phyloP scores from a whole-genome alignment of 1,139 yeast species.

The Groenewaldozyma sp. region DNA sequence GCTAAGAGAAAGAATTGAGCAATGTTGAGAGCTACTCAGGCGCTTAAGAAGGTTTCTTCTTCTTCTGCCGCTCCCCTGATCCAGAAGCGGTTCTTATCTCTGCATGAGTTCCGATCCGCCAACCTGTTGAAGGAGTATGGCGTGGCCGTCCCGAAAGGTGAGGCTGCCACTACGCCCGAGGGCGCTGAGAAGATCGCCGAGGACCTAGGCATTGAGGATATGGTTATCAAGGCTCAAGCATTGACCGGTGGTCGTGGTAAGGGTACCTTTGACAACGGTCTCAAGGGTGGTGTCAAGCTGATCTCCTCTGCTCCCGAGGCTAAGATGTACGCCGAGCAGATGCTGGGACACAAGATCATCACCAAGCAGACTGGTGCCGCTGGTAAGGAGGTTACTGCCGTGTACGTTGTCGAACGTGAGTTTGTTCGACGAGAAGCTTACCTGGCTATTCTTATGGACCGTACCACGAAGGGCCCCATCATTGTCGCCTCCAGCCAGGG shows the following conservation, averaged over 20 bases:
- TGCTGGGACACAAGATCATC: slow-evolving; percentile 86
- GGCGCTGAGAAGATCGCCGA: slow-evolving; percentile 80
- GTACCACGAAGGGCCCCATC: slow-evolving; percentile 81
- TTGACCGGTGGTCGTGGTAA: slow-evolving; percentile 99
- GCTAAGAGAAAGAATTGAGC: no score
- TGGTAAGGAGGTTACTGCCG: slow-evolving; percentile 96
- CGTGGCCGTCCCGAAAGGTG: slow-evolving; percentile 85
- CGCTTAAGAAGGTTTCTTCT: no score
- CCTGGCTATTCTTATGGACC: slow-evolving; percentile 89
- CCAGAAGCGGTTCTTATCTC: slow-evolving; percentile 55
- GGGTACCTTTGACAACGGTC: slow-evolving; percentile 93
- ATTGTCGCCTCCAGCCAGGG: slow-evolving; percentile 97
- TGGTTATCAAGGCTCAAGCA: slow-evolving; percentile 97
- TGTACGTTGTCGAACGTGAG: slow-evolving; percentile 90
- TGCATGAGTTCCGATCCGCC: slow-evolving; percentile 96
- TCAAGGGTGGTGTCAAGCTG: slow-evolving; percentile 94
- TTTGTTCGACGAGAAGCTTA: slow-evolving; percentile 92
- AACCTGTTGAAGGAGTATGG: slow-evolving; percentile 73
- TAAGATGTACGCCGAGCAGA: slow-evolving; percentile 72
- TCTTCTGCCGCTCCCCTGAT: neutral
- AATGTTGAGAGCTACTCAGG: no score
- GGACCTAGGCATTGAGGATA: slow-evolving; percentile 54
- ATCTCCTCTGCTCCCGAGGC: slow-evolving; percentile 84
- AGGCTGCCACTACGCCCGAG: slow-evolving; percentile 81
- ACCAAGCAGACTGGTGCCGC: slow-evolving; percentile 98